Evolutionary conservation across 2,329 filamentous ascomycete genomes (phyloP).

Genomic region (Dothideomycetes sp.): DNA sequence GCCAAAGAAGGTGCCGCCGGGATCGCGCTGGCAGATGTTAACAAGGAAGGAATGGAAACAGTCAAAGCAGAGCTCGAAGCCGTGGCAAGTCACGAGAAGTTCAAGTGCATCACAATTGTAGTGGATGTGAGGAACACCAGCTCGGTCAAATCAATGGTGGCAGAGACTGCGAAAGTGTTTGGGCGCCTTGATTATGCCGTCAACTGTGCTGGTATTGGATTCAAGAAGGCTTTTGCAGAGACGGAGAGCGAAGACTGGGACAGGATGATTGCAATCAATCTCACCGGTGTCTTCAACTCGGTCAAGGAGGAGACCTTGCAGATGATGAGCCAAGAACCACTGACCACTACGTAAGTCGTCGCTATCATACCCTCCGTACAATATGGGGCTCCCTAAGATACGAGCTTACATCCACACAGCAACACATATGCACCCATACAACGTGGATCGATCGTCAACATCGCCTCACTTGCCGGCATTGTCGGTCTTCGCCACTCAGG

Average conservation of each 20-base stretch:
- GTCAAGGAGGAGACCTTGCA: constrained; percentile 40
- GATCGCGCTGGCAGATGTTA: too few relatives aligned
- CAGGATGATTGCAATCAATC: constrained; percentile 22
- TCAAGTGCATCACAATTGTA: too few relatives aligned
- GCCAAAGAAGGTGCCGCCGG: too few relatives aligned
- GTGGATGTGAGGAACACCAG: background rate
- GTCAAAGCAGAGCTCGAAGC: too few relatives aligned
- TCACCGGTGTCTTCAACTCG: constrained; percentile 39
- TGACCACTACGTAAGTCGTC: too few relatives aligned
- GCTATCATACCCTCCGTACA: too few relatives aligned
- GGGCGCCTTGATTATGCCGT: constrained; percentile 30
- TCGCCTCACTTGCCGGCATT: background rate
- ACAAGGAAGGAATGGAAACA: too few relatives aligned
- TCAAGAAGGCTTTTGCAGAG: constrained; percentile 9
- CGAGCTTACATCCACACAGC: too few relatives aligned
- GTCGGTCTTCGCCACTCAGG: background rate
- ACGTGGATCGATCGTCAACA: too few relatives aligned
- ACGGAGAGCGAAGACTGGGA: constrained; percentile 23
- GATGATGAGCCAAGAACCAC: constrained; percentile 30
- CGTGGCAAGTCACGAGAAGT: too few relatives aligned
- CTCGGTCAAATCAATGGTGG: constrained; percentile 16
- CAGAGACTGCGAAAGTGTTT: constrained; percentile 23
- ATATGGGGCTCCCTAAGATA: too few relatives aligned
- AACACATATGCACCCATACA: too few relatives aligned
- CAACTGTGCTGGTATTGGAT: constrained; percentile 30